phyloP scores from a whole-genome alignment of 2,329 filamentous ascomycete species.

The Gaeumannomyces sp. region DNA sequence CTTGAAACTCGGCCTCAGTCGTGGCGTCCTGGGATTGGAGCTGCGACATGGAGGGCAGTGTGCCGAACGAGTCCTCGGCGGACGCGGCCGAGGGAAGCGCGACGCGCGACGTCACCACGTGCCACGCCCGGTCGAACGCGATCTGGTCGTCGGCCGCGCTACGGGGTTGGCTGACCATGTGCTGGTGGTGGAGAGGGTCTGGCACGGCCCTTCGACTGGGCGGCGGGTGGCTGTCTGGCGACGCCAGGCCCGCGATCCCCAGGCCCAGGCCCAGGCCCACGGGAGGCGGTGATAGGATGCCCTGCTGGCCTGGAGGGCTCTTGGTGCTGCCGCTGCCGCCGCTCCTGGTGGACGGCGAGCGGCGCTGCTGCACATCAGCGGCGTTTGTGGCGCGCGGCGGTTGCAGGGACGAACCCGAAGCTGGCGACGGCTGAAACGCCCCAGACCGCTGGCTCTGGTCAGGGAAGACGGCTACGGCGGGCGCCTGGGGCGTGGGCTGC shows the following conservation, averaged over 20 bases:
- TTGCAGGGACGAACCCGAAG: slow-evolving; percentile 1
- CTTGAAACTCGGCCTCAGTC: slow-evolving; percentile 38
- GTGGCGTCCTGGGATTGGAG: slow-evolving; percentile 29
- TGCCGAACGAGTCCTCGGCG: slow-evolving; percentile 48
- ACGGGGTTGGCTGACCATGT: background rate
- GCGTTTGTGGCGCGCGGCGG: background rate
- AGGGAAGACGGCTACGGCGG: slow-evolving; percentile 30
- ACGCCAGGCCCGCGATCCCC: slow-evolving; percentile 1
- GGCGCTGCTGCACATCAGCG: background rate
- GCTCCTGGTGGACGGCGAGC: background rate
- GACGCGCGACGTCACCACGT: slow-evolving; percentile 51
- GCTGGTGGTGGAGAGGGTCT: too few relatives aligned
- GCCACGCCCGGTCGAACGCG: slow-evolving; percentile 57
- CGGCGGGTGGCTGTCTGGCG: background rate
- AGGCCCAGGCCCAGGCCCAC: slow-evolving; percentile 6
- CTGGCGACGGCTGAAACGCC: slow-evolving; percentile 16
- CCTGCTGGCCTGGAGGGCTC: slow-evolving; percentile 1
- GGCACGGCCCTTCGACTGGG: too few relatives aligned
- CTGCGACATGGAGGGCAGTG: slow-evolving; percentile 35
- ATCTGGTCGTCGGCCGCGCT: slow-evolving; percentile 41
- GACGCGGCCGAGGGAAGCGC: slow-evolving; percentile 50
- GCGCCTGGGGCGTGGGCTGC: slow-evolving; percentile 40
- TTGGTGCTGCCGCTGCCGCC: slow-evolving; percentile 2
- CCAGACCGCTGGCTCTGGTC: slow-evolving; percentile 42
- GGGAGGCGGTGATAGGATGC: background rate